Base-by-base conservation (phyloP, 192 early-diverging fungal genomes). In the Rhizophagus sp. region DNA sequence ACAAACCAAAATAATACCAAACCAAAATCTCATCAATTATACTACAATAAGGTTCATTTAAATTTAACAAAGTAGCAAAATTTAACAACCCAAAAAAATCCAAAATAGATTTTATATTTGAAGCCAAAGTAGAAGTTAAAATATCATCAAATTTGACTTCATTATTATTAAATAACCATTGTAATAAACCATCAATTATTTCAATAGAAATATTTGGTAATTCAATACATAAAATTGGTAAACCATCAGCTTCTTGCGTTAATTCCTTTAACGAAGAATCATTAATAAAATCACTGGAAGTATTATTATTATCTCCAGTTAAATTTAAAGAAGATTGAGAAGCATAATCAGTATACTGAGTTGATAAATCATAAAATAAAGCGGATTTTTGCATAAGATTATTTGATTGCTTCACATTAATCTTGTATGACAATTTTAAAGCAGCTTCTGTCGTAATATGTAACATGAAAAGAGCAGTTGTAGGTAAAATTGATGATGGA, bases 71-170 rank as follows among this genome's bases (percentile, higher is more conserved):
- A 27, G 75, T 77, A 11, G n/a, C 2, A 19, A 77, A 77, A 27
- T 77, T 62, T 25, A 77, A 22, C 13, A 77, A 77, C 22, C 62
- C 39, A 34, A 77, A 77, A n/a, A 77, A 77, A 77, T 77, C 75
- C 4, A 8, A 36, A 66, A 24, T 34, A 7, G 75, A 47, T 65
- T 41, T 22, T 22, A 77, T 65, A 22, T 66, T 77, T 24, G 75
- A 77, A 25, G 75, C 75, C 62, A 77, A 36, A 62, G 34, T 65
- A 39, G 75, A 77, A 77, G 62, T 47, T 49, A 77, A 66, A 17
- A 44, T 52, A 47, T 77, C 75, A 25, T 69, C 67, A 17, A 22
- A 17, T 67, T 72, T 72, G 15, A 62, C 36, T 17, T 75, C 74
- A 30, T 15, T n/a, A 25, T 62, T 36, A n/a, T 62, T 27, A 36